Base-by-base conservation (phyloP, 169 alveolate species). In the Eimeria tenella region DNA sequence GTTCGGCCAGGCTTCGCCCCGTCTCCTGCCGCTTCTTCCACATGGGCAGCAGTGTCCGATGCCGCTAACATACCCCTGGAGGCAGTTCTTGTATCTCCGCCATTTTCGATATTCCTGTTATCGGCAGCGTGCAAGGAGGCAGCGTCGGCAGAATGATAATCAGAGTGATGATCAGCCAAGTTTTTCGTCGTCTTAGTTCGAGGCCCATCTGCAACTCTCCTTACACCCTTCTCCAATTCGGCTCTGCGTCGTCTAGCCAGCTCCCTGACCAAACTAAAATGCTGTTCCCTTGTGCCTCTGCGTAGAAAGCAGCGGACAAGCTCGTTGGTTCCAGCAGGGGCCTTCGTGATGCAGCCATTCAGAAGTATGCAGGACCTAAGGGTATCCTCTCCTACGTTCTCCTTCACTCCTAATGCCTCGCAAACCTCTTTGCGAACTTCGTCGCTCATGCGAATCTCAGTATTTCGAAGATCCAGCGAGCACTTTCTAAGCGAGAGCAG, bases 361-460 rank as follows among this genome's bases (percentile, higher is more conserved):
- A 84, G 53, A 4, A 84, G 25, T 15, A 84, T 42, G 3, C 52
- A 15, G 42, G n/a, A 25, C 63, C 58, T 84, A n/a, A 84, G 2
- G 8, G 52, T 4, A 0, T 58, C 77, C 19, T 5, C 49, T 56
- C 19, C 50, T 21, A 25, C 75, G 19, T 17, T 52, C 31, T 56
- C 56, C 56, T 58, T 21, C 25, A 83, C 10, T 60, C 90, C 90
- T 21, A 83, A 58, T 23, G 90, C 90, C 90, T 60, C 62, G 31
- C 21, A 83, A 6, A 83, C 90, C 75, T 83, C 90, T 23, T 52
- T 15, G 50, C 60, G 11, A 77, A 83, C 60, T 19, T 65, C 15
- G 21, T 83, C 90, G 10, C 60, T 58, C 90, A 83, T 83, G 13
- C 90, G 90, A n/a, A 83, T 56, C 90, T 83, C 90, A 6, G 90